Percentiles rank a stretch among this genome's conserved stretches.
These are phyloP conservation scores for Fusarium beomiforme DNA, from an alignment of 2,329 filamentous ascomycete genomes.

Conservation along the genomic window DNA sequence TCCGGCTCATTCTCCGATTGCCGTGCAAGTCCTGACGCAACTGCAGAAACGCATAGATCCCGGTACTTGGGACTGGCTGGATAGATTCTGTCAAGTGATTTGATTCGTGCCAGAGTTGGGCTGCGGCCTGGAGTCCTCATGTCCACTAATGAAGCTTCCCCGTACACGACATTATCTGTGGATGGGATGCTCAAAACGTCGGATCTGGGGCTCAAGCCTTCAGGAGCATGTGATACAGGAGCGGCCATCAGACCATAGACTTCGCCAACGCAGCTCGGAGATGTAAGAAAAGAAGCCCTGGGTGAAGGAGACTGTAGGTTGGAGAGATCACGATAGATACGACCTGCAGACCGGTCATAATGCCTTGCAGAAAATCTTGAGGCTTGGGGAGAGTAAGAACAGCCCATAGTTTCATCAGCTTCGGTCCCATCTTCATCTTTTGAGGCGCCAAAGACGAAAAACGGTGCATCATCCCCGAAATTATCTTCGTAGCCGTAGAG, in stretches of 20 bases:
- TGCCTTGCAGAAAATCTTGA: slow-evolving; percentile 46
- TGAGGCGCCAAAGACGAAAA: slow-evolving; percentile 59
- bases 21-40: slow-evolving; percentile 30
- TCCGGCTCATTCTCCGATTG: slow-evolving; percentile 24
- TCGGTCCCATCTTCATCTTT: slow-evolving; percentile 36
- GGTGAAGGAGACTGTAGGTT: slow-evolving; percentile 38
- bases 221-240: slow-evolving; percentile 31
- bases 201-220: slow-evolving; percentile 46
- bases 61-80: slow-evolving; percentile 45
- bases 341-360: slow-evolving; percentile 40
- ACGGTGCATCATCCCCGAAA: slow-evolving; percentile 56
- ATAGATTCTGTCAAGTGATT: slow-evolving; percentile 52
- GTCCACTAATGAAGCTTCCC: slow-evolving; percentile 53
- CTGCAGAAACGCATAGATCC: slow-evolving; percentile 45
- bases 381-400: slow-evolving; percentile 27
- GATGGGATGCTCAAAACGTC: slow-evolving; percentile 49
- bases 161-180: slow-evolving; percentile 52
- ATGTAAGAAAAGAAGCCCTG: slow-evolving; percentile 16
- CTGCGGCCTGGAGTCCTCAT: slow-evolving; percentile 44
- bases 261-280: slow-evolving; percentile 51
- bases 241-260: slow-evolving; percentile 37
- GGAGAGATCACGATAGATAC: slow-evolving; percentile 33
- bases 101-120: slow-evolving; percentile 45
- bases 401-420: slow-evolving; percentile 23
- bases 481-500: slow-evolving; percentile 57